These are phyloP conservation scores for Scheffersomyces segobiensis DNA, from an alignment of 1,139 yeast genomes.

Conservation along the genomic window DNA sequence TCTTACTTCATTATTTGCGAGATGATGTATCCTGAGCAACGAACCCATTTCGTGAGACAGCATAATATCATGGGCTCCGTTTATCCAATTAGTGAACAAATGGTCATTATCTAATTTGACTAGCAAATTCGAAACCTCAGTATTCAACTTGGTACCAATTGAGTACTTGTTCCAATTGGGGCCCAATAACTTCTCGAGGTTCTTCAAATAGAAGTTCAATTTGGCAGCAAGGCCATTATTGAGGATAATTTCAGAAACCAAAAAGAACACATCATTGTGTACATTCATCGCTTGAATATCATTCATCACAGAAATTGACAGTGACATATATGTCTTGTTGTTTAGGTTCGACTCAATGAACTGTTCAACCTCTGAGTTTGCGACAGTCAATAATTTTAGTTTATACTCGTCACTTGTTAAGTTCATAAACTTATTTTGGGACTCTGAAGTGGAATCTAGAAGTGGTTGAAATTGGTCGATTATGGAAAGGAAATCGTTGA, in stretches of 20 bases:
- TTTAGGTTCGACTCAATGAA: slow-evolving; percentile 9
- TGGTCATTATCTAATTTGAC: slow-evolving; percentile 45
- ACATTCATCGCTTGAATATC: not conserved
- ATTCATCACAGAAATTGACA: not conserved
- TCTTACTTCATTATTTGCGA: slow-evolving; percentile 6
- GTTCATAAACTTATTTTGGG: slow-evolving; percentile 21
- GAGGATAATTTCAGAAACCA: slow-evolving; percentile 19
- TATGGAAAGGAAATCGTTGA: slow-evolving; percentile 33
- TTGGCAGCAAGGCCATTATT: slow-evolving; percentile 22
- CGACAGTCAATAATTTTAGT: slow-evolving; percentile 31
- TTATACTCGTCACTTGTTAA: slow-evolving; percentile 39
- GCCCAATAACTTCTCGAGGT: slow-evolving; percentile 50
- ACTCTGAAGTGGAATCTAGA: slow-evolving; percentile 9
- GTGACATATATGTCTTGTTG: not conserved
- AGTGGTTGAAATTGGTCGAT: slow-evolving; percentile 24
- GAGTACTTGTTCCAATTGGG: slow-evolving; percentile 73
- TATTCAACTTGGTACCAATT: slow-evolving; percentile 64
- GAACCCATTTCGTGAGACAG: slow-evolving; percentile 27
- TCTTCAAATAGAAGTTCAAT: slow-evolving; percentile 19
- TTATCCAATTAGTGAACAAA: slow-evolving; percentile 52
- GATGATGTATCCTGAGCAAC: slow-evolving; percentile 35
- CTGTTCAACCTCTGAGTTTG: slow-evolving; percentile 29
- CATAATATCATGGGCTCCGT: slow-evolving; percentile 8
- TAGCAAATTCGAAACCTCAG: slow-evolving; percentile 48
- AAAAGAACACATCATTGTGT: not conserved